Conservation (phyloP, 768 basidiomycete genomes). For the Postia placenta region DNA sequence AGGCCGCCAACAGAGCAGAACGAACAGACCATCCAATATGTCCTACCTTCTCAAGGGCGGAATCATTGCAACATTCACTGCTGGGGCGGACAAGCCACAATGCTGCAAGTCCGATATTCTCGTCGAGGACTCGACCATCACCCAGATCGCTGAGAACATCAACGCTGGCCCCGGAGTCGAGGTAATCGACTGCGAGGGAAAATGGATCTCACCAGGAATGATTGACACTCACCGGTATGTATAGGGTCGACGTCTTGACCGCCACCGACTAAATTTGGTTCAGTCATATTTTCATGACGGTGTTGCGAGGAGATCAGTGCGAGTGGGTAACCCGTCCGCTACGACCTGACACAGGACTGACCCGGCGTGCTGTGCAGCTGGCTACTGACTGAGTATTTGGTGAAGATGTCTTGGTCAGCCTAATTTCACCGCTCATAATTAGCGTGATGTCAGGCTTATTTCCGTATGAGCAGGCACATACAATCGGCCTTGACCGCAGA, state of each 20-base stretch:
- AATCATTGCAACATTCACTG: constrained; percentile 19
- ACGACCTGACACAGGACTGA: not conserved
- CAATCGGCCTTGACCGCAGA: constrained; percentile 20
- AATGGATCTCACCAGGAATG: constrained; percentile 27
- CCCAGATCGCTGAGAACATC: constrained; percentile 18
- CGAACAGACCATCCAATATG: not conserved
- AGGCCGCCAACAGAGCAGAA: not conserved
- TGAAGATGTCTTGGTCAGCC: constrained; percentile 21
- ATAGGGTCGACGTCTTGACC: not conserved
- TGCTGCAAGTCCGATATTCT: constrained; percentile 23
- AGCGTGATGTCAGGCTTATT: not conserved
- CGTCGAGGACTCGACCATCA: constrained; percentile 21
- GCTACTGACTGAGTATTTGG: constrained; percentile 23
- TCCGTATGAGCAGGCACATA: constrained; percentile 12
- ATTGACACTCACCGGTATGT: constrained; percentile 27
- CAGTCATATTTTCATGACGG: constrained; percentile 25
- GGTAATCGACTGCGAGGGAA: constrained; percentile 21
- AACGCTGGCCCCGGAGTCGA: constrained; percentile 11
- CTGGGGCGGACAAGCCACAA: constrained; percentile 9
- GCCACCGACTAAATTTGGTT: not conserved
- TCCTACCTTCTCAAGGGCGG: constrained; percentile 21
- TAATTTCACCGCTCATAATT: not conserved
- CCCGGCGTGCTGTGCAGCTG: constrained; percentile 10
- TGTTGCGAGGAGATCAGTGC: constrained; percentile 18
- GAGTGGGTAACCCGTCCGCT: constrained; percentile 15